Percentiles rank a stretch among this genome's conserved stretches.
phyloP scores from a whole-genome alignment of 345 rosid species.

The Microcos paniculata region DNA sequence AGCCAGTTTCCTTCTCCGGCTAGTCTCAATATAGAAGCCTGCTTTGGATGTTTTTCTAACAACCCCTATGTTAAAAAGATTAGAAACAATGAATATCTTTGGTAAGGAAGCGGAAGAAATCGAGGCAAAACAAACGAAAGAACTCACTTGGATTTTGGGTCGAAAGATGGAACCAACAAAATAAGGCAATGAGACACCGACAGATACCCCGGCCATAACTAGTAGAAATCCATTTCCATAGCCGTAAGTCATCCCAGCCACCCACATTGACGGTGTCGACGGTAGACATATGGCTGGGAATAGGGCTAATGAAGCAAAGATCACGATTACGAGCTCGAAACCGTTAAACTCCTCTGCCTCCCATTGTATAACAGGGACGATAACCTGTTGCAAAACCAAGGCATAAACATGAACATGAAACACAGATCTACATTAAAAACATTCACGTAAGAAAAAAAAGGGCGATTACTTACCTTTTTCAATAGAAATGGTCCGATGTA shows the following conservation, averaged over 20 bases:
- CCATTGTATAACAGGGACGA: constrained; percentile 34
- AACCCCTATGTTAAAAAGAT: constrained; percentile 14
- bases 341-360: constrained; percentile 22
- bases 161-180: constrained; percentile 34
- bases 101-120: not conserved
- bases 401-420: not conserved
- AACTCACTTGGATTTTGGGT: constrained; percentile 27
- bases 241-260: constrained; percentile 40
- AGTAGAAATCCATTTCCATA: constrained; percentile 33
- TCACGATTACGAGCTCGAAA: constrained; percentile 16
- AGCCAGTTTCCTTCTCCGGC: constrained; percentile 41
- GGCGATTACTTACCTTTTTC: not conserved
- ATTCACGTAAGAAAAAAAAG: not conserved
- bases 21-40: constrained; percentile 33
- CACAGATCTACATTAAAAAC: not conserved
- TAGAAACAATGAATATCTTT: not conserved
- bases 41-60: constrained; percentile 32
- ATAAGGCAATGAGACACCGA: constrained; percentile 38
- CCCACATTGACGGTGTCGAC: constrained; percentile 44
- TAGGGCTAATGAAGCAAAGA: constrained; percentile 27
- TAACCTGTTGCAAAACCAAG: constrained; percentile 17
- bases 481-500: not conserved
- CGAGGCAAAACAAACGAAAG: not conserved
- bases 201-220: constrained; percentile 24
- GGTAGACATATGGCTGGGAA: constrained; percentile 36